A percentile compares a stretch with the other conserved stretches of the same genome.
phyloP scores from a whole-genome alignment of 192 early-diverging fungal species.

The Entophlyctis helioformis region DNA sequence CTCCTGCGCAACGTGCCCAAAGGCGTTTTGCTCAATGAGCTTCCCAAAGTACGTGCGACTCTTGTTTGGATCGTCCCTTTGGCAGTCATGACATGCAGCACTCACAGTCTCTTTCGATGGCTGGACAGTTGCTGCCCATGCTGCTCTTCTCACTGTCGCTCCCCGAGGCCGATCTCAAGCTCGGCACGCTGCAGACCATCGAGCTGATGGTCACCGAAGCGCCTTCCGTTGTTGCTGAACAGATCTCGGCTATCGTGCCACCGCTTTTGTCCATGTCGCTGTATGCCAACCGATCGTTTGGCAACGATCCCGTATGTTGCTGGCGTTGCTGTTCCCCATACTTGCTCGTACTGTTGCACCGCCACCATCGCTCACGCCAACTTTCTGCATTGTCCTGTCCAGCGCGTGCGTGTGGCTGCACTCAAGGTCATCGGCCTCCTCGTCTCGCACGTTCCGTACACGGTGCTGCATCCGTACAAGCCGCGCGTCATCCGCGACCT shows the following conservation, averaged over 20 bases:
- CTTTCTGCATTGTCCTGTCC: constrained; percentile 20
- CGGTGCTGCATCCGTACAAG: constrained; percentile 51
- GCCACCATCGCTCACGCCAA: constrained; percentile 10
- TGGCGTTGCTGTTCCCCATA: constrained; percentile 11
- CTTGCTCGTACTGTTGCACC: not conserved
- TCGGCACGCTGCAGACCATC: constrained; percentile 66
- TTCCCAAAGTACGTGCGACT: constrained; percentile 49
- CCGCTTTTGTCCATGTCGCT: constrained; percentile 10
- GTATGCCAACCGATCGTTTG: not conserved
- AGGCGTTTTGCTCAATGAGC: constrained; percentile 64
- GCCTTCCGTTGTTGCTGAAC: constrained; percentile 47
- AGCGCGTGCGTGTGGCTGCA: constrained; percentile 58
- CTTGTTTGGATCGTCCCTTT: not conserved
- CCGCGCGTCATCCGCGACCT: constrained; percentile 51
- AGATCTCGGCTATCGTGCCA: constrained; percentile 21
- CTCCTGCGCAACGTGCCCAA: constrained; percentile 72
- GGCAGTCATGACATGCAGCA: not conserved
- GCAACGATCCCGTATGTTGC: not conserved
- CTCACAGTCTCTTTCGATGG: not conserved
- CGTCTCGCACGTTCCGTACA: constrained; percentile 47
- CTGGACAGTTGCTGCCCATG: constrained; percentile 57
- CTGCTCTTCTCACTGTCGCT: constrained; percentile 61
- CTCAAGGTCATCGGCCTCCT: constrained; percentile 56
- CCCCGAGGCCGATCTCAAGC: constrained; percentile 43
- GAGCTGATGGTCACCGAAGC: constrained; percentile 59